A percentile compares a stretch with the other conserved stretches of the same genome.
These are phyloP conservation scores for Phaeoacremonium minimum DNA, from an alignment of 2,329 filamentous ascomycete species.

Conservation along the genomic window DNA sequence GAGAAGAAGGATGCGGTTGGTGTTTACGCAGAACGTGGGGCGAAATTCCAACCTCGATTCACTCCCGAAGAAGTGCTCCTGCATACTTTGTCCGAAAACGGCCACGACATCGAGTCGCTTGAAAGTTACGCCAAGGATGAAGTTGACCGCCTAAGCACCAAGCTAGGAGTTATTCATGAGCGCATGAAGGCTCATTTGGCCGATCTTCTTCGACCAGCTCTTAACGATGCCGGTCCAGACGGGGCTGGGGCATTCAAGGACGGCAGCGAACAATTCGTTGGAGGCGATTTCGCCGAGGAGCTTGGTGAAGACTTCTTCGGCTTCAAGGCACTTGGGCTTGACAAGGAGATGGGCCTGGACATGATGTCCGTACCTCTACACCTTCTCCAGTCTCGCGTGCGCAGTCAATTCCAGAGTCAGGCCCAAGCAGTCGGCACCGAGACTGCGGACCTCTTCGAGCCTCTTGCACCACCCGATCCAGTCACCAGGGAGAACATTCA, in stretches of 20 bases:
- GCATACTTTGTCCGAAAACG: constrained; percentile 80
- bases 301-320: constrained; percentile 99
- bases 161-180: constrained; percentile 82
- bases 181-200: constrained; percentile 90
- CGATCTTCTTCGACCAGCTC: constrained; percentile 87
- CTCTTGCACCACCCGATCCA: constrained; percentile 67
- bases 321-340: constrained; percentile 90
- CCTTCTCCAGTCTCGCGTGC: constrained; percentile 85
- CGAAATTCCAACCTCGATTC: constrained; percentile 59
- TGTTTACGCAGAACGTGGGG: constrained; percentile 30
- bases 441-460: constrained; percentile 58
- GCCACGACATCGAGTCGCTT: constrained; percentile 73
- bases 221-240: constrained; percentile 75
- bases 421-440: constrained; percentile 56
- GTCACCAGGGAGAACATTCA: constrained; percentile 76
- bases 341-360: constrained; percentile 83
- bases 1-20: constrained; percentile 64
- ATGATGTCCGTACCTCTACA: constrained; percentile 90
- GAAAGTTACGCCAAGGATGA: constrained; percentile 91
- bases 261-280: constrained; percentile 93
- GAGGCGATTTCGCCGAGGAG: constrained; percentile 95
- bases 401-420: constrained; percentile 78
- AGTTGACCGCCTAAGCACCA: constrained; percentile 77
- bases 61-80: constrained; percentile 81
- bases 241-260: constrained; percentile 92